Conservation (phyloP, 768 basidiomycete genomes). For the Rhizopogon rudus region DNA sequence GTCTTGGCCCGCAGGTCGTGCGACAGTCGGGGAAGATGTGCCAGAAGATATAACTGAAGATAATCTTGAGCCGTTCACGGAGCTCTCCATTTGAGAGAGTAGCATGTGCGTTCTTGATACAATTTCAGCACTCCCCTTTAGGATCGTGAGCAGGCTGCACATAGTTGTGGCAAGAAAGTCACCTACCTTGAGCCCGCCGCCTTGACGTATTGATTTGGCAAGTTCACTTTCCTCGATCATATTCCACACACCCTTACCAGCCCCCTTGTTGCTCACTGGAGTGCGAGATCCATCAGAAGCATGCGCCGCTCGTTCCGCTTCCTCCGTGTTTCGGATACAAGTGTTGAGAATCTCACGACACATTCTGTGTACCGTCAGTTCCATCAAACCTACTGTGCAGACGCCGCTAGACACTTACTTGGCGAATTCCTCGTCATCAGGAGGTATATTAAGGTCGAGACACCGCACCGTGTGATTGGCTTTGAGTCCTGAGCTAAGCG, state of each 20-base stretch:
- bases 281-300: constrained; percentile 16
- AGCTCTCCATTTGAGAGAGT: constrained; percentile 33
- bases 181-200: constrained; percentile 46
- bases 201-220: constrained; percentile 60
- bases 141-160: not conserved
- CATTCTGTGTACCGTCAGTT: constrained; percentile 44
- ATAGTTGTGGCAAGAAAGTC: constrained; percentile 26
- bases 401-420: constrained; percentile 25
- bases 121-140: constrained; percentile 1
- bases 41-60: constrained; percentile 1
- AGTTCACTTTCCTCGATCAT: constrained; percentile 85
- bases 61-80: constrained; percentile 8
- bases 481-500: constrained; percentile 81
- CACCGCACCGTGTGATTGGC: constrained; percentile 86
- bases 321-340: constrained; percentile 92
- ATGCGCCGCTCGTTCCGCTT: constrained; percentile 48
- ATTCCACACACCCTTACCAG: constrained; percentile 71
- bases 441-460: constrained; percentile 89
- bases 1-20: constrained; percentile 25
- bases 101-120: constrained; percentile 36
- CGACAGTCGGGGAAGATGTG: not conserved
- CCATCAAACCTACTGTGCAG: not conserved
- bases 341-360: constrained; percentile 86
- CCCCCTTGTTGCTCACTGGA: constrained; percentile 42
- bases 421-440: constrained; percentile 76